Conservation (phyloP, 495 filamentous ascomycete genomes). For the Polyplosphaeria fusca region DNA sequence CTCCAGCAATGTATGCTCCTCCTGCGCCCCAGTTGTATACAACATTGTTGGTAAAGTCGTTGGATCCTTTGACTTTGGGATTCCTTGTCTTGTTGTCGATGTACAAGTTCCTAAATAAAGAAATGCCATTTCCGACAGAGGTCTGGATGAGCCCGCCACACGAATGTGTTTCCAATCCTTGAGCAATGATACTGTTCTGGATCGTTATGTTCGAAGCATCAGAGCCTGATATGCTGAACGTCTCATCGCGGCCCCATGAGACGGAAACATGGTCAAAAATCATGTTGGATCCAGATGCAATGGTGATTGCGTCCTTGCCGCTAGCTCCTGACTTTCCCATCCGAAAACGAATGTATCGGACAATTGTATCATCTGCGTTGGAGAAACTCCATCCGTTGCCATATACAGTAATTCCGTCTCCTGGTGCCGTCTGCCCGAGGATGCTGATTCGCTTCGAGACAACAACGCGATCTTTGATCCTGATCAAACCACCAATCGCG, state of each 20-base stretch:
- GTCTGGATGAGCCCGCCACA: slow-evolving; percentile 27
- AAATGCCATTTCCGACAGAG: slow-evolving; percentile 12
- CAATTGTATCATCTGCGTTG: slow-evolving; percentile 17
- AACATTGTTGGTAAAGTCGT: slow-evolving; percentile 27
- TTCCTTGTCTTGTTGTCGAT: slow-evolving; percentile 29
- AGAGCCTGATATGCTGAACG: slow-evolving; percentile 18
- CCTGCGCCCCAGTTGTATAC: slow-evolving; percentile 33
- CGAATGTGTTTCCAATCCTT: slow-evolving; percentile 22
- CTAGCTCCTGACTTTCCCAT: slow-evolving; percentile 19
- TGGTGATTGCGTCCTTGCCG: slow-evolving; percentile 25
- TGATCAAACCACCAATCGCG: slow-evolving; percentile 21
- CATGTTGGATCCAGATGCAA: slow-evolving; percentile 20
- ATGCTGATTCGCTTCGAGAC: slow-evolving; percentile 19
- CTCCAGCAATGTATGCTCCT: slow-evolving; percentile 27
- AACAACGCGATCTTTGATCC: slow-evolving; percentile 14
- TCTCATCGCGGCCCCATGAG: slow-evolving; percentile 25
- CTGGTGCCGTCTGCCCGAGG: slow-evolving; percentile 28
- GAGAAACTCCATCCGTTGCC: slow-evolving; percentile 21
- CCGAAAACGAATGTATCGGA: slow-evolving; percentile 1
- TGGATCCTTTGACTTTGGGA: slow-evolving; percentile 26
- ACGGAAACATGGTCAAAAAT: slow-evolving; percentile 29
- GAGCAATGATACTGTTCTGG: slow-evolving; percentile 29
- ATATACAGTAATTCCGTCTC: slow-evolving; percentile 24
- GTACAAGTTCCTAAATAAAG: slow-evolving; percentile 25
- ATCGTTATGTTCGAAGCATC: slow-evolving; percentile 25